Conservation (phyloP, 176 grass and related monocot genomes). For the Triticum aestivum region IWGSC_CS_RefSeq_v2.1 NC_057806.1:681985505-681986004, state of each 20-base stretch:
- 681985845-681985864: slow-evolving; percentile 1
- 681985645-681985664: slow-evolving; percentile 36
- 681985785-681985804: slow-evolving; percentile 22
- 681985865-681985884: not conserved
- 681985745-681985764: slow-evolving; percentile 37
- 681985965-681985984: too few species aligned
- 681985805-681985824: slow-evolving; percentile 21
- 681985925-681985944: too few species aligned
- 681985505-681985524: not conserved
- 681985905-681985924: too few species aligned
- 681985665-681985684: slow-evolving; percentile 27
- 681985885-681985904: too few species aligned
- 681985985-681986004: too few species aligned
- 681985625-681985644: slow-evolving; percentile 32
- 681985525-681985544: too few species aligned
- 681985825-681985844: slow-evolving; percentile 21
- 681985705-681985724: not conserved
- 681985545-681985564: not conserved
- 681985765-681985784: slow-evolving; percentile 30
- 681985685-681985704: slow-evolving; percentile 12
- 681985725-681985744: slow-evolving; percentile 8
- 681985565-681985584: not conserved
- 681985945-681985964: too few species aligned
- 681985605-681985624: not conserved
- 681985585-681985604: slow-evolving; percentile 1